These are phyloP conservation scores for Fusarium sp. DNA, from an alignment of 2,329 filamentous ascomycete species.

Conservation along the genomic window DNA sequence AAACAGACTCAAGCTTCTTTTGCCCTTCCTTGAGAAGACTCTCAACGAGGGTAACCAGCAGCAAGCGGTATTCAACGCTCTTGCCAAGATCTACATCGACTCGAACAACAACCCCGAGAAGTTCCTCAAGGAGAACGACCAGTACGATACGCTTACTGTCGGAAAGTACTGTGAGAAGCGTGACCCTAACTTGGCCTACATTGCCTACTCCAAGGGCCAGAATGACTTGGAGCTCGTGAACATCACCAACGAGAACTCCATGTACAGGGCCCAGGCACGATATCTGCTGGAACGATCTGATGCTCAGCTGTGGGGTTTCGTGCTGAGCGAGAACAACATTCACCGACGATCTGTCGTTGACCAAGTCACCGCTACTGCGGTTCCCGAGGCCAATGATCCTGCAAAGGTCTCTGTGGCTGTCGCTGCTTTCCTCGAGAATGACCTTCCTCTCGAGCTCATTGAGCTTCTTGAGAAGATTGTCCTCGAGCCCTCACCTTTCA, in stretches of 20 bases:
- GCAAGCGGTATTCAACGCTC: slow-evolving; percentile 94
- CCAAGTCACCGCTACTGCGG: slow-evolving; percentile 94
- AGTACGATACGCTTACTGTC: slow-evolving; percentile 91
- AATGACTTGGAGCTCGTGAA: slow-evolving; percentile 97
- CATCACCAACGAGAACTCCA: slow-evolving; percentile 99
- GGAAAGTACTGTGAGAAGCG: slow-evolving; percentile 99
- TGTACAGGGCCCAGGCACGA: slow-evolving; percentile 98
- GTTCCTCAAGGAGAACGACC: slow-evolving; percentile 96
- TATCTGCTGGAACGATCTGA: slow-evolving; percentile 94
- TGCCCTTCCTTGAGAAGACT: slow-evolving; percentile 96
- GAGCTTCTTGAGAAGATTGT: slow-evolving; percentile 99
- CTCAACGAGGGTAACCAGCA: slow-evolving; percentile 92
- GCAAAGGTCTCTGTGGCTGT: slow-evolving; percentile 96
- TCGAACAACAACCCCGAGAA: slow-evolving; percentile 98
- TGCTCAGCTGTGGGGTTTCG: slow-evolving; percentile 91
- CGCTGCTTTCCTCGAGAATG: slow-evolving; percentile 89
- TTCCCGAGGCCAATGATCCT: slow-evolving; percentile 91
- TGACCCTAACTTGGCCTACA: slow-evolving; percentile 94
- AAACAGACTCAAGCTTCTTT: slow-evolving; percentile 92
- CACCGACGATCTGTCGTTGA: slow-evolving; percentile 94
- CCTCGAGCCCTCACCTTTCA: slow-evolving; percentile 98
- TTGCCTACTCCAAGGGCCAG: slow-evolving; percentile 95
- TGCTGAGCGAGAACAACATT: slow-evolving; percentile 94
- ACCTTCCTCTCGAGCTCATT: slow-evolving; percentile 93
- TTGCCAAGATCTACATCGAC: slow-evolving; percentile 99